Conservation (phyloP, 305 asterid species). For the Fraxinus baroniana region DNA sequence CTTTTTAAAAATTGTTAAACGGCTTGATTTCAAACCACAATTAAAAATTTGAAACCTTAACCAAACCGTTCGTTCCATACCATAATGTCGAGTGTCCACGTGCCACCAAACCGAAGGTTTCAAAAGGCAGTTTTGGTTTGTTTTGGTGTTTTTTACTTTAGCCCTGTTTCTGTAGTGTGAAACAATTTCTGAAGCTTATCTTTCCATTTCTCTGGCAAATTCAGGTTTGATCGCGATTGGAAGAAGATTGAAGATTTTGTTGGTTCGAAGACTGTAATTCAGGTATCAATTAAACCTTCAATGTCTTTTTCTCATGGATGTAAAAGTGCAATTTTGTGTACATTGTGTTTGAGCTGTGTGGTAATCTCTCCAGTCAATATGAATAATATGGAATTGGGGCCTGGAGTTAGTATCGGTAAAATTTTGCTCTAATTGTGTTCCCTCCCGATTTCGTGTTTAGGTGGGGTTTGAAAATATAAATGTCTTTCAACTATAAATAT, state of each 20-base stretch:
- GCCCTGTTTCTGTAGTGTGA: neutral
- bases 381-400: constrained; percentile 14
- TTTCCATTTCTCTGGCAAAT: constrained; percentile 23
- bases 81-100: neutral
- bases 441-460: neutral
- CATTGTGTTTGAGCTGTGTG: constrained; percentile 6
- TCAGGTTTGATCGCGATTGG: constrained; percentile 97
- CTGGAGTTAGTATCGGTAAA: neutral
- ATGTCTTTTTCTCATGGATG: neutral
- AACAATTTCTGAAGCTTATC: constrained; percentile 32
- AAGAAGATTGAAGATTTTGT: constrained; percentile 93
- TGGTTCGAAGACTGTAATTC: constrained; percentile 92
- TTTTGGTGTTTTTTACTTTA: neutral
- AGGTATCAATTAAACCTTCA: constrained; percentile 44
- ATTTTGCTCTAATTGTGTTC: constrained; percentile 11
- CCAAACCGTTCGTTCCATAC: neutral
- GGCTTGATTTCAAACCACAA: neutral
- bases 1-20: neutral
- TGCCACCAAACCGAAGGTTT: neutral
- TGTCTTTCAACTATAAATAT: neutral
- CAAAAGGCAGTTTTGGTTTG: neutral
- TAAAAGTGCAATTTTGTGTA: neutral
- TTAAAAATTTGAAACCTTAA: neutral
- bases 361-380: neutral
- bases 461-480: neutral